Evolutionary conservation across 2,329 filamentous ascomycete species (phyloP).

Genomic region (Aureobasidium subglaciale): DNA sequence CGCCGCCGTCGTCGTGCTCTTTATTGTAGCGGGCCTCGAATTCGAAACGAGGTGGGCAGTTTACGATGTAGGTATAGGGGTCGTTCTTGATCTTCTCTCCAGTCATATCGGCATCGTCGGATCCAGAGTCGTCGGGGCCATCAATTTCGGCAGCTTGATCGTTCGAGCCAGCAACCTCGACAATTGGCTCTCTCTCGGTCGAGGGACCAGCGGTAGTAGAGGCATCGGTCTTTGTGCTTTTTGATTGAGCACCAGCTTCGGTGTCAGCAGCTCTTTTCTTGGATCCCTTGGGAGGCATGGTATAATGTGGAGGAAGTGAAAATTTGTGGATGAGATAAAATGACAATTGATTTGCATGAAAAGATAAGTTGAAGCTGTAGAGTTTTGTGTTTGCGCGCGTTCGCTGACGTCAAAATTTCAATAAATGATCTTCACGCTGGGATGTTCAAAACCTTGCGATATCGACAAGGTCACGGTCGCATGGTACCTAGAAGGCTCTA

Average conservation of each 20-base stretch:
- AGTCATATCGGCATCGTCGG: background rate
- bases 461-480: background rate
- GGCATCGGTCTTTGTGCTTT: slow-evolving; percentile 1
- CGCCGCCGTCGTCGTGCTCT: background rate
- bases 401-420: background rate
- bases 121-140: background rate
- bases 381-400: no score
- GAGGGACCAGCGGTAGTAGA: background rate
- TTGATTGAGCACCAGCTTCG: background rate
- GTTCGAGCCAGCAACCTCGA: background rate
- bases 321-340: background rate
- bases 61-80: slow-evolving; percentile 1
- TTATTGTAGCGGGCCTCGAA: background rate
- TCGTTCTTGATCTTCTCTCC: background rate
- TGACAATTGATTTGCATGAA: background rate
- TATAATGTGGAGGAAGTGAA: background rate
- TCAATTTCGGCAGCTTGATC: background rate
- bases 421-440: background rate
- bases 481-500: no score
- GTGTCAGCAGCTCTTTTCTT: slow-evolving; percentile 4
- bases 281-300: background rate
- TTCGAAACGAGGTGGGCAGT: slow-evolving; percentile 1
- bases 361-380: background rate
- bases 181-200: background rate
- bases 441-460: background rate